A percentile compares a stretch with the other conserved stretches of the same genome.
Conservation (phyloP, 2,329 filamentous ascomycete species). For the Nemania serpens region DNA sequence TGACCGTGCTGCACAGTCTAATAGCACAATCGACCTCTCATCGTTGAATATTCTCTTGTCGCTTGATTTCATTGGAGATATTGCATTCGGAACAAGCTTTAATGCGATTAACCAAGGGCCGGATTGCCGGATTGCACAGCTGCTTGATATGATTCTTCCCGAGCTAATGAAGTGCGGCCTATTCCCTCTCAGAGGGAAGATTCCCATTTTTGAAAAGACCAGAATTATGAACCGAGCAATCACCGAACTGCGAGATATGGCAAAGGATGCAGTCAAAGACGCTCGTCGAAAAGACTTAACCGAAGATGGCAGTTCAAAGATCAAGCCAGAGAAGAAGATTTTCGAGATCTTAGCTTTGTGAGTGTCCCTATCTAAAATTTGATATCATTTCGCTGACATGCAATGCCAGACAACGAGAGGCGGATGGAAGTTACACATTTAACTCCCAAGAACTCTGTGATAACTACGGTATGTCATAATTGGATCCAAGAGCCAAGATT, state of each 20-base stretch:
- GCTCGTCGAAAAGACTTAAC: conserved; percentile 4
- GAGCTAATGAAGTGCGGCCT: conserved; percentile 25
- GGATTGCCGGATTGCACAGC: conserved; percentile 23
- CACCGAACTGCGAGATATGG: conserved; percentile 21
- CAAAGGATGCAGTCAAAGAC: conserved; percentile 22
- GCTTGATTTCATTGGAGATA: conserved; percentile 27
- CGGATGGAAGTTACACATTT: conserved; percentile 26
- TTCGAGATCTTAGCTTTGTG: conserved; percentile 24
- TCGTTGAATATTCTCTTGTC: conserved; percentile 23
- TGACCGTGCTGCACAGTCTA: conserved; percentile 11
- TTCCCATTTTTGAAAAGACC: conserved; percentile 18
- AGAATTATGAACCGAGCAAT: conserved; percentile 25
- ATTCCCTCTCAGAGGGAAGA: conserved; percentile 20
- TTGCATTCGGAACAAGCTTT: conserved; percentile 24
- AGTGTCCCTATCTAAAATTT: background rate
- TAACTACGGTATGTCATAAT: conserved; percentile 20
- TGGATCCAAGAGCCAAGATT: too few species aligned
- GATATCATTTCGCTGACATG: background rate
- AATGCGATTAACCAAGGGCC: conserved; percentile 24
- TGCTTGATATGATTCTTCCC: conserved; percentile 25
- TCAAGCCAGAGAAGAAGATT: conserved; percentile 24
- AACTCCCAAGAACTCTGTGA: conserved; percentile 24
- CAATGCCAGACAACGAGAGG: conserved; percentile 17
- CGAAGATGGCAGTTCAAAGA: conserved; percentile 11
- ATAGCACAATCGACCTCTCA: conserved; percentile 15